Conservation (phyloP, 768 basidiomycete genomes). For the Tricholoma bakamatsutake region DNA sequence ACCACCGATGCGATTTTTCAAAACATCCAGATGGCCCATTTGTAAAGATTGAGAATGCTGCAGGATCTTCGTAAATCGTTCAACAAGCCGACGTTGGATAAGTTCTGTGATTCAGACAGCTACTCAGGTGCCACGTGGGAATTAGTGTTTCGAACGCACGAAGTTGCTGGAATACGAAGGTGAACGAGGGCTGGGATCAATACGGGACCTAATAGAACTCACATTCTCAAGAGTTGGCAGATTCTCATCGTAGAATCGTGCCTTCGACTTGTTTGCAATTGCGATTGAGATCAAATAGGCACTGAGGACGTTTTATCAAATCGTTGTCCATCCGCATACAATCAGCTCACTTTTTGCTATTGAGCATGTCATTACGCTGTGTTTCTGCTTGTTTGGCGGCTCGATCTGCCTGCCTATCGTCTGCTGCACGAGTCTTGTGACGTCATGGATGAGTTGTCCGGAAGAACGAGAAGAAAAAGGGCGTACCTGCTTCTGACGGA, state of each 20-base stretch:
- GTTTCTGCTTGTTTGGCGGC: slow-evolving; percentile 71
- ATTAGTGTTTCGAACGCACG: slow-evolving; percentile 34
- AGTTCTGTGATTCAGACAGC: neutral
- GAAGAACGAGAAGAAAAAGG: slow-evolving; percentile 5
- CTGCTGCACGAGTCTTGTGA: slow-evolving; percentile 53
- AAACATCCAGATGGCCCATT: slow-evolving; percentile 47
- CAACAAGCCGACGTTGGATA: slow-evolving; percentile 53
- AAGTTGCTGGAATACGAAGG: slow-evolving; percentile 46
- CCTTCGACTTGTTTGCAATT: slow-evolving; percentile 63
- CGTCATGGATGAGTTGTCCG: slow-evolving; percentile 1
- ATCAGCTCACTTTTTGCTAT: slow-evolving; percentile 64
- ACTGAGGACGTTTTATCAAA: slow-evolving; percentile 29
- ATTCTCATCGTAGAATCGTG: slow-evolving; percentile 65
- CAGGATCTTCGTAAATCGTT: slow-evolving; percentile 48
- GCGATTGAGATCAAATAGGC: slow-evolving; percentile 66
- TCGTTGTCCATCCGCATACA: neutral
- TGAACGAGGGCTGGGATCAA: neutral
- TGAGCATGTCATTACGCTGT: slow-evolving; percentile 71
- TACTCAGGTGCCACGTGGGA: neutral
- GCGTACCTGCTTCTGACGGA: slow-evolving; percentile 74
- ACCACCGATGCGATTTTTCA: slow-evolving; percentile 44
- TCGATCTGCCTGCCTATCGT: slow-evolving; percentile 74
- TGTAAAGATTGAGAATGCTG: slow-evolving; percentile 57
- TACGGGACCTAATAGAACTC: slow-evolving; percentile 19
- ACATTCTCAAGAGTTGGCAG: slow-evolving; percentile 71